These are phyloP conservation scores for Eutrema japonicum DNA, from an alignment of 345 rosid genomes.

Conservation along the genomic window DNA sequence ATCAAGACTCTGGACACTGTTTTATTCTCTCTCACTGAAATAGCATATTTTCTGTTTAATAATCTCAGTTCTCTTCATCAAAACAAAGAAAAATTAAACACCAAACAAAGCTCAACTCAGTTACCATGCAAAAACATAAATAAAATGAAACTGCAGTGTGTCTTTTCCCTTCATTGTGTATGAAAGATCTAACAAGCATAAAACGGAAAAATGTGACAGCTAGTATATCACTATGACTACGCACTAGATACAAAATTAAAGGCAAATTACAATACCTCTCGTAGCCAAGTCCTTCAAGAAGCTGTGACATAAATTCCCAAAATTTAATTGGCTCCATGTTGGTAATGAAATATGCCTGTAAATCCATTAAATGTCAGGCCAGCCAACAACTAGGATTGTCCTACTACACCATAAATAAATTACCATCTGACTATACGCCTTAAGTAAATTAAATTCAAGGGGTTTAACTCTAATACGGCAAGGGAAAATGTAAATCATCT, in stretches of 20 bases:
- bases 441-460: not conserved
- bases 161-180: slow-evolving; percentile 8
- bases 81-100: not conserved
- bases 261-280: slow-evolving; percentile 59
- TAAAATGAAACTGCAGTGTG: slow-evolving; percentile 6
- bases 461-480: not conserved
- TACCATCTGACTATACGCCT: not conserved
- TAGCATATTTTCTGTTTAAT: slow-evolving; percentile 4
- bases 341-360: slow-evolving; percentile 92
- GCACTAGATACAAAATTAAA: slow-evolving; percentile 14
- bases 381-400: slow-evolving; percentile 15
- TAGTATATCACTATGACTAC: slow-evolving; percentile 5
- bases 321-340: slow-evolving; percentile 91
- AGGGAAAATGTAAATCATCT: not conserved
- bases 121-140: slow-evolving; percentile 14
- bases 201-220: not conserved
- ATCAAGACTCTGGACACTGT: not conserved
- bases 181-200: slow-evolving; percentile 11
- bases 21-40: not conserved
- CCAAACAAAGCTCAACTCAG: slow-evolving; percentile 18
- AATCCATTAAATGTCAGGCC: slow-evolving; percentile 23
- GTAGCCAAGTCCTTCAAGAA: slow-evolving; percentile 89
- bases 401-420: slow-evolving; percentile 5
- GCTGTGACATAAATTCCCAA: slow-evolving; percentile 83
- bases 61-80: not conserved